These are phyloP conservation scores for Cymbidium sinense DNA, from an alignment of 106 monocot species.

Conservation along the genomic window DNA sequence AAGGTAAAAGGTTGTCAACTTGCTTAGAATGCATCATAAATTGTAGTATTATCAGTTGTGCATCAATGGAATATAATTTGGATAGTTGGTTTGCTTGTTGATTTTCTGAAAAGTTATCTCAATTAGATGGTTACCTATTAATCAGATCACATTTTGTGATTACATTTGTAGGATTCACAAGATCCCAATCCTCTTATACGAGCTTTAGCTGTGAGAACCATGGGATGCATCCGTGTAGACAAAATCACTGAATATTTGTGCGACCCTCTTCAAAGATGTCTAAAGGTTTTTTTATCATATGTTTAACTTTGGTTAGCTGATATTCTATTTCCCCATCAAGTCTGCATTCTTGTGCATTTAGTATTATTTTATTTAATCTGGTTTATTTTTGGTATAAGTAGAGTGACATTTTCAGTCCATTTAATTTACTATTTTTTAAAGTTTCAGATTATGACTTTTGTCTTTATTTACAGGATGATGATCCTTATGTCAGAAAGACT, in stretches of 20 bases:
- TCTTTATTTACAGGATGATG: constrained; percentile 68
- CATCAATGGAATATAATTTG: neutral
- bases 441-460: constrained; percentile 14
- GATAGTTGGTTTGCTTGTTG: neutral
- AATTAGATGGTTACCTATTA: neutral
- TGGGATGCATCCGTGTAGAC: constrained; percentile 99
- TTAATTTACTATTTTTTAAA: neutral
- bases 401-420: neutral
- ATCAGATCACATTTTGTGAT: neutral
- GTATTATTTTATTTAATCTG: neutral
- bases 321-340: neutral
- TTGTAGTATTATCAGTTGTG: neutral
- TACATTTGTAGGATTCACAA: constrained; percentile 79
- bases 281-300: constrained; percentile 49
- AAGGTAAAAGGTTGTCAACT: constrained; percentile 45
- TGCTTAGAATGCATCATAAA: neutral
- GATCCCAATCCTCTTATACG: constrained; percentile 98
- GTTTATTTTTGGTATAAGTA: neutral
- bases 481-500: constrained; percentile 98
- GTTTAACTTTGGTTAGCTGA: constrained; percentile 5
- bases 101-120: neutral
- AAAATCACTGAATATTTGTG: constrained; percentile 98
- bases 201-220: constrained; percentile 96
- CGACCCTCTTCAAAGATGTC: constrained; percentile 99
- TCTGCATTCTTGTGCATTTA: neutral